Evolutionary conservation across 179 eudicot species (phyloP), one percentile per base, ranked within the genome.

Genomic region (Beta lomatogona): DNA sequence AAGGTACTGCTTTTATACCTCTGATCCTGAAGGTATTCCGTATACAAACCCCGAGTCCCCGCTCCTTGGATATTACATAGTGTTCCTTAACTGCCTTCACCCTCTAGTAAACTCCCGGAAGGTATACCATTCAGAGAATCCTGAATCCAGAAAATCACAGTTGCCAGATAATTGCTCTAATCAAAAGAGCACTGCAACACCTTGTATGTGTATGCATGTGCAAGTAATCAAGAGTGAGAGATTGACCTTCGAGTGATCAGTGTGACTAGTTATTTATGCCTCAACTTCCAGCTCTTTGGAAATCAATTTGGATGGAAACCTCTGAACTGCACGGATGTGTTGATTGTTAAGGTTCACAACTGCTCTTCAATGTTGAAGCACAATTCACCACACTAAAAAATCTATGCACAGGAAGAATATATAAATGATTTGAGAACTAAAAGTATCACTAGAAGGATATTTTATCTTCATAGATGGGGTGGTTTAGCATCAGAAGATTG

Each of bases 401-500:
- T 13, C 6, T 3, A 68, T 10, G 45, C 50, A 25, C 0, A 5
- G 10, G 67, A 59, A 21, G 22, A n/a, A n/a, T 31, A 1, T 6
- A 13, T 21, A 63, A 28, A 11, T 28, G 19, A 46, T 59, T 64
- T 60, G 19, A 45, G 53, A 76, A 73, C 57, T n/a, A 36, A 21
- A 44, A 72, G 10, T 57, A 31, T 16, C 54, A 77, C 52, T 52
- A 72, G 18, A 88, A 91, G 99, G 98, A 94, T 94, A 94, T 96
- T 79, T 90, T 96, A 65, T 91, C 90, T 65, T 91, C 91, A 71
- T 85, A 82, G 36, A 88, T 86, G 59, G 99, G 97, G 80, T 91
- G 88, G 89, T 89, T 91, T 81, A 96, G 91, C 93, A 94, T 88
- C 84, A 96, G 88, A 83, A 94, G 88, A 58, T 89, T 85, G 91